Percentiles rank a stretch among this genome's conserved stretches.
phyloP scores from a whole-genome alignment of 352 stramenopile genomes.

The Globisporangium ultimum region DNA sequence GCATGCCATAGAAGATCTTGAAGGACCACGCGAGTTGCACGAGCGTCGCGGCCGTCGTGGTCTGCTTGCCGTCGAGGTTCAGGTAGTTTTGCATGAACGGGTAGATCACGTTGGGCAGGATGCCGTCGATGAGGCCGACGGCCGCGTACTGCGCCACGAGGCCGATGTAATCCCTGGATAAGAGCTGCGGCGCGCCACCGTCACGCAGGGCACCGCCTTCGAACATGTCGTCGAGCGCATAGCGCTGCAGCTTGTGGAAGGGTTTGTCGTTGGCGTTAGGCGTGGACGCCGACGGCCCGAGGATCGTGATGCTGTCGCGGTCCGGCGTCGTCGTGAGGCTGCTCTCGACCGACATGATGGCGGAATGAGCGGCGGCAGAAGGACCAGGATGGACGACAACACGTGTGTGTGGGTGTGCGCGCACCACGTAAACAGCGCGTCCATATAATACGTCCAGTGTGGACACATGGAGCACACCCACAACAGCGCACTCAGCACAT shows the following conservation, averaged over 20 bases:
- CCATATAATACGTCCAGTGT: too few species aligned
- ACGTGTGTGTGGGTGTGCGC: too few species aligned
- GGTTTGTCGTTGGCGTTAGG: slow-evolving; percentile 3
- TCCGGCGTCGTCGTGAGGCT: slow-evolving; percentile 11
- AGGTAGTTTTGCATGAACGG: slow-evolving; percentile 38
- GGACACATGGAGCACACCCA: too few species aligned
- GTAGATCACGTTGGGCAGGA: slow-evolving; percentile 17
- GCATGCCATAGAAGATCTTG: slow-evolving; percentile 56
- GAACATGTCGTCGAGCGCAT: slow-evolving; percentile 14
- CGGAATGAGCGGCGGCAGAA: too few species aligned
- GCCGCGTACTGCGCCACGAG: slow-evolving; percentile 21
- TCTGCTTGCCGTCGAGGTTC: slow-evolving; percentile 30
- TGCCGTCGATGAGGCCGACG: slow-evolving; percentile 20
- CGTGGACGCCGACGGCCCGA: slow-evolving; percentile 1
- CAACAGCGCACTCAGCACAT: too few species aligned
- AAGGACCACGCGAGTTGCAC: slow-evolving; percentile 46
- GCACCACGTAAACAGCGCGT: too few species aligned
- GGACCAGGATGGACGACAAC: too few species aligned
- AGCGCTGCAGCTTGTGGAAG: slow-evolving; percentile 10
- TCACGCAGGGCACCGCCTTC: slow-evolving; percentile 37
- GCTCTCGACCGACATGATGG: background rate
- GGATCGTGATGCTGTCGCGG: slow-evolving; percentile 18
- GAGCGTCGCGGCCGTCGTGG: slow-evolving; percentile 32
- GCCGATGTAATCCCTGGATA: slow-evolving; percentile 17
- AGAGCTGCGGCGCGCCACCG: slow-evolving; percentile 22